Base-by-base conservation (phyloP, 2,329 filamentous ascomycete species). In the Aspergillus aculeatus region DNA sequence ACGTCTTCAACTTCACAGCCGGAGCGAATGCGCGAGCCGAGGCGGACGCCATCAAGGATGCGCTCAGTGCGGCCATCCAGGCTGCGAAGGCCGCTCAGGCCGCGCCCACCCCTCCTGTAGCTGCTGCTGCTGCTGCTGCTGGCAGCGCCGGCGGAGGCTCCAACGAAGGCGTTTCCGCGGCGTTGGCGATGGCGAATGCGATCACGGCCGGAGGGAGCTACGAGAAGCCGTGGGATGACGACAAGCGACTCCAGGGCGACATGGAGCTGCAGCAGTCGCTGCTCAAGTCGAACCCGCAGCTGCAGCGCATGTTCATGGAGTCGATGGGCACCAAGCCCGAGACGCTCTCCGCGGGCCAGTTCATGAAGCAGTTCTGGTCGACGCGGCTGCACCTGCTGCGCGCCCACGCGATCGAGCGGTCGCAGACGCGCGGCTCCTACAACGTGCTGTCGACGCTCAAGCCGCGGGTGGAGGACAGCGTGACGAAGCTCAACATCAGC, bases 311-410 rank as follows among this genome's bases (percentile, higher is more conserved):
- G 48, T 97, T 97, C 73, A 88, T 92, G 78, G 92, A 96, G 71
- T 90, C 92, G 0, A 81, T 92, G 52, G 83, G 85, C 55, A 90
- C 90, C 9, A 96, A 96, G 71, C 92, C 94, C 0, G 89, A 94
- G 7, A 88, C 89, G 2, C 89, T 98, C 62, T 89, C 89, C 0
- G 86, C 89, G 29, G 85, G 85, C 1, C 89, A 92, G 49, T 96
- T 98, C 75, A 92, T 94, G 66, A 82, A 87, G 1, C 94, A 97
- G 73, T 99, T 99, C 78, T 99, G 95, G 95, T 91, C 92, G 1
- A 91, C 92, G 2, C 85, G 96, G 50, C 85, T 93, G 50, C 92
- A 92, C 73, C 81, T 97, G 32, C 83, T 99, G 31, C 89, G 95
- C 12, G 90, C 94, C 0, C 91, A 97, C 77, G 93, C 92, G 1